Percentiles rank a stretch among this genome's conserved stretches.
Evolutionary conservation across 148 eudicot species (phyloP).

Genomic region (Fagopyrum esculentum): DNA sequence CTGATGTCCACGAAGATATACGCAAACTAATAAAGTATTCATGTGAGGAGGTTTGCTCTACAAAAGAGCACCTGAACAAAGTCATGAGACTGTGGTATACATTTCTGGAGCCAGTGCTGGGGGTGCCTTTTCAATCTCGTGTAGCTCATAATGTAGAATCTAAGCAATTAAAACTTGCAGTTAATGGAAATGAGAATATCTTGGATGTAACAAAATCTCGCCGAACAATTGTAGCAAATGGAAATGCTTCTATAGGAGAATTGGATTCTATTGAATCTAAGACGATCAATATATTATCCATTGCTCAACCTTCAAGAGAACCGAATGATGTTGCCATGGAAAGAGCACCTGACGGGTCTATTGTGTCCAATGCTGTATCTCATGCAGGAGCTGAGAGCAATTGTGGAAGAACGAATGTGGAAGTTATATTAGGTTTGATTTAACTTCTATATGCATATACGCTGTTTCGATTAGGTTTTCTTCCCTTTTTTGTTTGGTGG

Average conservation of each 20-base stretch:
- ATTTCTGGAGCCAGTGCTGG: constrained; percentile 81
- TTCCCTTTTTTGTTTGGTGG: background rate
- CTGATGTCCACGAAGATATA: constrained; percentile 69
- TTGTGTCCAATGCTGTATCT: constrained; percentile 30
- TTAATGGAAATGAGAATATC: constrained; percentile 34
- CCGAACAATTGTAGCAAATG: constrained; percentile 31
- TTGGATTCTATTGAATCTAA: constrained; percentile 18
- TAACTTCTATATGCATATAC: background rate
- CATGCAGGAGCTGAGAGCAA: constrained; percentile 31
- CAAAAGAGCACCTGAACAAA: constrained; percentile 79
- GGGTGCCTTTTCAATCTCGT: constrained; percentile 36
- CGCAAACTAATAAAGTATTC: constrained; percentile 74
- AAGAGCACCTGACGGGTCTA: constrained; percentile 28
- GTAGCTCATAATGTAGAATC: constrained; percentile 35
- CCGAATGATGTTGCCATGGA: constrained; percentile 27
- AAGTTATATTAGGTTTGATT: constrained; percentile 22
- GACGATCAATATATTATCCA: constrained; percentile 14
- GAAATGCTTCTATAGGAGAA: constrained; percentile 35
- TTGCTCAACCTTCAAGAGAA: constrained; percentile 25
- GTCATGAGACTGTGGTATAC: constrained; percentile 79
- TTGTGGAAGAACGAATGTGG: constrained; percentile 30
- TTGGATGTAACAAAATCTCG: constrained; percentile 31
- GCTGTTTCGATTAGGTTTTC: background rate
- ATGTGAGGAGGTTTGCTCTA: constrained; percentile 72
- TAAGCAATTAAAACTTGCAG: constrained; percentile 31